Percentiles rank a stretch among this genome's conserved stretches.
These are phyloP conservation scores for Ceratocystis albifundus DNA, from an alignment of 2,329 filamentous ascomycete species.

Conservation along the genomic window DNA sequence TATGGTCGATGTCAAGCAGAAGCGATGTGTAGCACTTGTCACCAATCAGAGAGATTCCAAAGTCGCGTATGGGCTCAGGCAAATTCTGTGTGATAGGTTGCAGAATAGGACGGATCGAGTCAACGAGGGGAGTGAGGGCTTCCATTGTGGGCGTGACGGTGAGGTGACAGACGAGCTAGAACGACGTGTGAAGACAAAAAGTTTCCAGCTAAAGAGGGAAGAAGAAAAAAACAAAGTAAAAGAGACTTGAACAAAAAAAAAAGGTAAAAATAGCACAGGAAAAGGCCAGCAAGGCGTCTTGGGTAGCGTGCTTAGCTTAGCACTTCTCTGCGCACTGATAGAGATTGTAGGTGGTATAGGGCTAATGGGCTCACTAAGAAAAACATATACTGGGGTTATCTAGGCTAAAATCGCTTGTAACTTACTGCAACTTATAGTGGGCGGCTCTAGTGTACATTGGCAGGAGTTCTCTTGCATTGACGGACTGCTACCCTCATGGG, in stretches of 20 bases:
- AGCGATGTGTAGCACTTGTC: constrained; percentile 74
- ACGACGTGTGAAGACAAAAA: neutral
- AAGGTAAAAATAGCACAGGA: neutral
- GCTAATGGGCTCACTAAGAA: neutral
- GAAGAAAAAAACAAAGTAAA: neutral
- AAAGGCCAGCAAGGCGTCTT: constrained; percentile 13
- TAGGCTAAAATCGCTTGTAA: neutral
- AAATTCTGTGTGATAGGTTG: constrained; percentile 61
- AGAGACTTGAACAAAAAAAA: neutral
- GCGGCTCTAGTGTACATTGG: neutral
- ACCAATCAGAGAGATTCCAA: constrained; percentile 70
- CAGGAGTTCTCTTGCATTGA: neutral
- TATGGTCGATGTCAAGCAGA: constrained; percentile 70
- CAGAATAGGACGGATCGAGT: constrained; percentile 48
- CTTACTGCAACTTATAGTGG: neutral
- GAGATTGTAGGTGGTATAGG: neutral
- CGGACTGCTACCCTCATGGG: neutral
- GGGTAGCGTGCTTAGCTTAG: neutral
- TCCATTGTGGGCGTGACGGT: constrained; percentile 11
- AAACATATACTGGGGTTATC: no score
- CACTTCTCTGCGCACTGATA: neutral
- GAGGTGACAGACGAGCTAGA: neutral
- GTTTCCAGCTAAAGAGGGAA: neutral
- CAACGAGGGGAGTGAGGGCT: constrained; percentile 38
- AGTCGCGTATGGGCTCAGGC: constrained; percentile 60